Percentiles rank a stretch among this genome's conserved stretches.
Conservation (phyloP, 768 basidiomycete species). For the Boletus tomentosulus region DNA sequence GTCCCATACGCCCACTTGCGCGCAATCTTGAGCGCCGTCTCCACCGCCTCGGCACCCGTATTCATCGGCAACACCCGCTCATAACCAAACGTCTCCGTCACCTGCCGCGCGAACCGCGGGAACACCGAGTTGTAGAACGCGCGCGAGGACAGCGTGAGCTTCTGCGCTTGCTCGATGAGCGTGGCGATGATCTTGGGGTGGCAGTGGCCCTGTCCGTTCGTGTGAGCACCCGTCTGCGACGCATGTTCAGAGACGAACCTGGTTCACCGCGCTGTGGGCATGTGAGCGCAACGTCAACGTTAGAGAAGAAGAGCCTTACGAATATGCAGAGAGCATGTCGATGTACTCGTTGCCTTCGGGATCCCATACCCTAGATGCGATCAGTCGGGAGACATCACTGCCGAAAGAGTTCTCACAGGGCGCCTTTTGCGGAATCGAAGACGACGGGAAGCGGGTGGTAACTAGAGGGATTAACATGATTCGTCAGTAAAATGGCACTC, state of each 20-base stretch:
- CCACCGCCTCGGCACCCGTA: slow-evolving; percentile 97
- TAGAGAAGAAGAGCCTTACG: slow-evolving; percentile 44
- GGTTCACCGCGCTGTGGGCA: slow-evolving; percentile 71
- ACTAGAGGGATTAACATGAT: slow-evolving; percentile 50
- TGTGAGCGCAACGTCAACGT: slow-evolving; percentile 4
- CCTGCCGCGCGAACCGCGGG: slow-evolving; percentile 81
- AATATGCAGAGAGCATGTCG: slow-evolving; percentile 97
- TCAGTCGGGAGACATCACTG: slow-evolving; percentile 3
- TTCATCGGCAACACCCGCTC: slow-evolving; percentile 99
- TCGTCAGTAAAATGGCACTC: slow-evolving; percentile 18
- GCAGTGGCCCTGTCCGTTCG: slow-evolving; percentile 67
- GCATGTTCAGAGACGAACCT: slow-evolving; percentile 41
- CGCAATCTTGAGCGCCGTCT: slow-evolving; percentile 93
- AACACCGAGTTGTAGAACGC: slow-evolving; percentile 95
- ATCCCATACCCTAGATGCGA: slow-evolving; percentile 70
- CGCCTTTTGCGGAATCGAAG: slow-evolving; percentile 86
- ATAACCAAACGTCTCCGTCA: slow-evolving; percentile 82
- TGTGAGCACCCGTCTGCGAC: too few relatives aligned
- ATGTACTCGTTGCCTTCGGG: slow-evolving; percentile 94
- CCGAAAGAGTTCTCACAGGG: slow-evolving; percentile 65
- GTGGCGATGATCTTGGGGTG: slow-evolving; percentile 84
- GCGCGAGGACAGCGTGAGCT: slow-evolving; percentile 88
- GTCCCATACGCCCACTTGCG: slow-evolving; percentile 98
- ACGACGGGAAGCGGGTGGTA: slow-evolving; percentile 96
- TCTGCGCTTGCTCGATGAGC: slow-evolving; percentile 79